Base-by-base conservation (phyloP, 257 asterid genomes). In the Pogostemon cablin region DNA sequence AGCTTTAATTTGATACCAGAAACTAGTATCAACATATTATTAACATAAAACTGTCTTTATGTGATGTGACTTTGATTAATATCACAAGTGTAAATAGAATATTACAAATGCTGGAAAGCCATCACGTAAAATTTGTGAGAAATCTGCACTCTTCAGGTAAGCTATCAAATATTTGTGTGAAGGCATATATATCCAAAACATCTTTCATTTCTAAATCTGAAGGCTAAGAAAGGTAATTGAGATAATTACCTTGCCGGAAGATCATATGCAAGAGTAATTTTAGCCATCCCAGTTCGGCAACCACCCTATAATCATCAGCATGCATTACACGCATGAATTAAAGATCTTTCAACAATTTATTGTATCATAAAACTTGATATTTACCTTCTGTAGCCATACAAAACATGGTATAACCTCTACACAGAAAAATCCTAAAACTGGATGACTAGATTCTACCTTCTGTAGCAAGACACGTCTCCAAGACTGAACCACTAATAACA, bases 281-380 rank as follows among this genome's bases (percentile, higher is more conserved):
- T 92, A 63, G 95, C 93, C 97, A 90, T 88, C 81, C 98, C 98
- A 41, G 97, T 92, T 60, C 97, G 87, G 74, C 98, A 92, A 43
- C 97, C 98, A 69, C 98, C 98, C 98, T 92, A 78, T 7, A 53
- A 63, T 46, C 79, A 79, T 77, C 77, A 72, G 83, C 81, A 52
- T 10, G 25, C 25, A 53, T 75, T 48, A 6, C 62, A 60, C 49
- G 56, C 69, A 65, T 55, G 44, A 61, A n/a, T 67, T 37, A 8
- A 58, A 43, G 55, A 25, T 48, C 5, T 59, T 59, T 62, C 54
- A 56, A 78, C 41, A 6, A 50, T 64, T 68, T 56, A 52, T 3
- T 37, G 20, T 43, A 62, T 71, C 4, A 35, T 61, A 53, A 46
- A 72, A 5, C 50, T 66, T 48, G 42, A 47, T 42, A 8, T 69